Percentiles rank a stretch among this genome's conserved stretches.
These are phyloP conservation scores for Penicillium diatomitis DNA, from an alignment of 495 filamentous ascomycete species.

Conservation along the genomic window DNA sequence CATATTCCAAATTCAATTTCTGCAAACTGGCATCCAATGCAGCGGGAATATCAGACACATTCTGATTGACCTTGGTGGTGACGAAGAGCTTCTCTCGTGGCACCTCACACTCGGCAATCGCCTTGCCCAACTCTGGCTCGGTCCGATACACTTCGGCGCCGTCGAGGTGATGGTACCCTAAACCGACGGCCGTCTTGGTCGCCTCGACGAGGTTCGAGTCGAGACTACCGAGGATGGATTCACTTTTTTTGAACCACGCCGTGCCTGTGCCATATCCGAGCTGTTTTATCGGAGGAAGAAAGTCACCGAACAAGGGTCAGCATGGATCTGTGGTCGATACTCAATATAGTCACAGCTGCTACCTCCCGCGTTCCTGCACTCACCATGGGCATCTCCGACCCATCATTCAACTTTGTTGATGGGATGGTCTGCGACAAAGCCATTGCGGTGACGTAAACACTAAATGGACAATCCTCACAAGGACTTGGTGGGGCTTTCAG, in stretches of 20 bases:
- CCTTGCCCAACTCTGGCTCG: constrained; percentile 64
- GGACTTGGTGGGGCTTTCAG: too few species aligned
- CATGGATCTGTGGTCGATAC: too few species aligned
- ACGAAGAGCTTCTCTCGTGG: constrained; percentile 64
- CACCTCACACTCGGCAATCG: constrained; percentile 59
- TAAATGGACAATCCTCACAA: too few species aligned
- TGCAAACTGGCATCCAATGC: constrained; percentile 65
- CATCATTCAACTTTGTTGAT: constrained; percentile 59
- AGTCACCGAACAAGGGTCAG: too few species aligned
- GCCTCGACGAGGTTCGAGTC: constrained; percentile 38
- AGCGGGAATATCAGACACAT: constrained; percentile 48
- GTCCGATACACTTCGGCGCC: constrained; percentile 79
- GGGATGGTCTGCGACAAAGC: constrained; percentile 27
- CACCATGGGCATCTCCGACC: constrained; percentile 63
- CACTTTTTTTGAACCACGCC: constrained; percentile 47
- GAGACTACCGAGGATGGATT: constrained; percentile 20
- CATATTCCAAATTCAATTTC: constrained; percentile 68
- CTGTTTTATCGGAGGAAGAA: constrained; percentile 23
- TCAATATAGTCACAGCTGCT: background rate
- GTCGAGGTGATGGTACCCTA: constrained; percentile 70
- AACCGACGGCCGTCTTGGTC: constrained; percentile 57
- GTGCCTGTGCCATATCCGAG: constrained; percentile 66
- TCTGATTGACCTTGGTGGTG: constrained; percentile 60
- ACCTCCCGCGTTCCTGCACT: constrained; percentile 8
- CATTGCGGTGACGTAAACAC: constrained; percentile 3